Evolutionary conservation across 768 basidiomycete genomes (phyloP), one percentile per base, ranked within the genome.

Genomic region (Leucocoprinus leucothites): DNA sequence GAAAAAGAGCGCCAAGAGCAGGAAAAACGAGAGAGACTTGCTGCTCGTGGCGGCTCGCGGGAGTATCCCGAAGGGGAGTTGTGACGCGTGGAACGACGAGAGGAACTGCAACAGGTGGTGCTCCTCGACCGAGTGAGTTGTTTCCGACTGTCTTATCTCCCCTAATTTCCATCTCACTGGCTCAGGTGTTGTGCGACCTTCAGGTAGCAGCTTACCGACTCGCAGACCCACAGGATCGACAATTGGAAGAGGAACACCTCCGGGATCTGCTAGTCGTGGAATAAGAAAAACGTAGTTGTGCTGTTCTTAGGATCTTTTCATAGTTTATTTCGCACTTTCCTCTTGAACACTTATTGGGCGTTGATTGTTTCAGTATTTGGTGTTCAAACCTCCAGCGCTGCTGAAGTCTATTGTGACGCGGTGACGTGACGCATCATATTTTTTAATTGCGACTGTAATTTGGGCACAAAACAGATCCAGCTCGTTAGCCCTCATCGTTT

Each of bases 51-150:
- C 31, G 80, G 82, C 14, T 80, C 89, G 2, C 70, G 86, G 89
- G 89, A 7, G 84, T 89, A 26, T 79, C 87, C 51, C 89, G 87
- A 2, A 92, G 84, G 4, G 77, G 84, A 42, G 86, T 82, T 1
- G 87, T 82, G 11, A 74, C 78, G 74, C 79, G 82, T 56, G 81
- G 76, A 35, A 66, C 71, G 58, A 72, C 77, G 61, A 74, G 72
- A 13, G 53, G 38, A 13, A 41, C 31, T 9, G 9, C 28, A 7
- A 28, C 36, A 24, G 18, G 7, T 11, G 44, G 44, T 38, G 28
- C 24, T 48, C 31, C 47, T 34, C 24, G 54, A 24, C 22, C 36
- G 19, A 24, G 54, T 56, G 28, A 38, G 47, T 25, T 26, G 34
- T 31, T 14, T 26, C 19, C n/a, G 31, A 34, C 13, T 41, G 3